Evolutionary conservation across 192 early-diverging fungal species (phyloP).

Genomic region (Entophlyctis luteolus): DNA sequence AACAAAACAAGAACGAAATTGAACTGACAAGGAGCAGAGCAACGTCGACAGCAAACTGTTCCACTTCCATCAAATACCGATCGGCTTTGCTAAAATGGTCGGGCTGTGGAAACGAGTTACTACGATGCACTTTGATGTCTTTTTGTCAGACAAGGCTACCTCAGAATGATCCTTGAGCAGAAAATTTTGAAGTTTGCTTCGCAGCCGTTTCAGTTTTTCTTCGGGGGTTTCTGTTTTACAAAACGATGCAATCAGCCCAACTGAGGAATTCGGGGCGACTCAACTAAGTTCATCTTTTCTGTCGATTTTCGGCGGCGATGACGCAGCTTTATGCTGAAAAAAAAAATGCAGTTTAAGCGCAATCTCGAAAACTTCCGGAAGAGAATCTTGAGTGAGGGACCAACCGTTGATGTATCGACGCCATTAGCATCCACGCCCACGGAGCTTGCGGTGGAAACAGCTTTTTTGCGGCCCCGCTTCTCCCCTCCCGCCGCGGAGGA

Average conservation of each 20-base stretch:
- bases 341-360: no score
- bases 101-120: background rate
- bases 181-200: slow-evolving; percentile 25
- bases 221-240: slow-evolving; percentile 4
- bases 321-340: no score
- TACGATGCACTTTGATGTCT: no score
- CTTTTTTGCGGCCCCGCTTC: background rate
- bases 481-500: background rate
- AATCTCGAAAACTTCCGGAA: no score
- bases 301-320: no score
- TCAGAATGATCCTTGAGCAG: slow-evolving; percentile 3
- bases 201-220: slow-evolving; percentile 21
- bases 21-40: slow-evolving; percentile 20
- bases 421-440: background rate
- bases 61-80: slow-evolving; percentile 21
- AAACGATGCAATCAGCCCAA: no score
- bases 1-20: no score
- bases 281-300: no score
- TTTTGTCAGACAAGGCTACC: no score
- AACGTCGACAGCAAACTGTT: slow-evolving; percentile 14
- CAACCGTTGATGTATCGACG: no score
- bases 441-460: background rate
- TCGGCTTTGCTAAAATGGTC: slow-evolving; percentile 18
- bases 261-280: no score
- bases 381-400: no score